These are phyloP conservation scores for Pseudonectria buxi DNA, from an alignment of 2,329 filamentous ascomycete genomes.

Conservation along the genomic window DNA sequence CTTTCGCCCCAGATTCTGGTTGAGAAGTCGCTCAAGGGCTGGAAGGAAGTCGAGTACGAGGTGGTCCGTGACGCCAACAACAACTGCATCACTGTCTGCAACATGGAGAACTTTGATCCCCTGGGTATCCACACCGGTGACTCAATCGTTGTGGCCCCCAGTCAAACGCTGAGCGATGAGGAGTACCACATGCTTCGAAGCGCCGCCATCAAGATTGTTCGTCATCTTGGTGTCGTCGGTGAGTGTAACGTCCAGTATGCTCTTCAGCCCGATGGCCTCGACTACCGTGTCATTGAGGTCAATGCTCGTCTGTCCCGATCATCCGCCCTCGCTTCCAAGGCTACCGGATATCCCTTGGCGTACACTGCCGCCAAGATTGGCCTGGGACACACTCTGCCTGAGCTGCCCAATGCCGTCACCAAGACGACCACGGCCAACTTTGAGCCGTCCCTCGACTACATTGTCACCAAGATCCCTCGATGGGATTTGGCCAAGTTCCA, in stretches of 20 bases:
- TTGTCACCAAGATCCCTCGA: slow-evolving; percentile 96
- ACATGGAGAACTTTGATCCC: slow-evolving; percentile 79
- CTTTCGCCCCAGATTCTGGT: slow-evolving; percentile 94
- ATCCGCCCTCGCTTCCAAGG: slow-evolving; percentile 94
- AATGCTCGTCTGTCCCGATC: slow-evolving; percentile 97
- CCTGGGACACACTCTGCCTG: slow-evolving; percentile 87
- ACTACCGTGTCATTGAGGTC: slow-evolving; percentile 98
- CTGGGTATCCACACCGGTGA: slow-evolving; percentile 97
- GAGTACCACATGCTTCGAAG: slow-evolving; percentile 99
- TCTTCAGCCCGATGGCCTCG: slow-evolving; percentile 89
- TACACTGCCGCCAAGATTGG: slow-evolving; percentile 99
- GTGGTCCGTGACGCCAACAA: slow-evolving; percentile 94
- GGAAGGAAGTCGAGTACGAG: slow-evolving; percentile 99
- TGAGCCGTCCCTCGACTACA: slow-evolving; percentile 93
- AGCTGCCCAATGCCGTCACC: slow-evolving; percentile 95
- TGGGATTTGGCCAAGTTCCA: slow-evolving; percentile 99
- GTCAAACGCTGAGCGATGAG: slow-evolving; percentile 94
- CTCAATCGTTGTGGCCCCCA: slow-evolving; percentile 95
- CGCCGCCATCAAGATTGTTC: slow-evolving; percentile 95
- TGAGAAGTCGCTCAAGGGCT: slow-evolving; percentile 97
- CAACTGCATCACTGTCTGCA: slow-evolving; percentile 99
- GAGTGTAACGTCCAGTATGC: slow-evolving; percentile 99
- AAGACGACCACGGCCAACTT: slow-evolving; percentile 99
- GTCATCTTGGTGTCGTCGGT: slow-evolving; percentile 92
- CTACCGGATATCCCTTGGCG: slow-evolving; percentile 92